These are phyloP conservation scores for Podaxis pistillaris DNA, from an alignment of 768 basidiomycete genomes.

Conservation along the genomic window DNA sequence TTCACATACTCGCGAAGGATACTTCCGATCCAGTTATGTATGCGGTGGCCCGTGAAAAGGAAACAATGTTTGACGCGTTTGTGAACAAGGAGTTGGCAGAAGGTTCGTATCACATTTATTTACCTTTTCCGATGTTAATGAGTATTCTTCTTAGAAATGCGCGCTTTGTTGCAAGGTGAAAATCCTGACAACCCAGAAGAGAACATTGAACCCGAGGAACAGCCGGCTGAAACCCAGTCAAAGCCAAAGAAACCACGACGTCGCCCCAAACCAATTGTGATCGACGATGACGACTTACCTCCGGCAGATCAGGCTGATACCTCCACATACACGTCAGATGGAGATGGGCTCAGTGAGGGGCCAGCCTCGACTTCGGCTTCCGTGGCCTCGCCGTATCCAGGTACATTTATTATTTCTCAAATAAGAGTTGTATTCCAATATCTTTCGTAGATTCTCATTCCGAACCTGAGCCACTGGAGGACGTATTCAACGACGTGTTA, in stretches of 20 bases:
- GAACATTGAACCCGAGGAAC: neutral
- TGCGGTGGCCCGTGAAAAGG: too few species aligned
- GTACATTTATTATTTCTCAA: neutral
- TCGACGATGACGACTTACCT: neutral
- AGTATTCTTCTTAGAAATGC: neutral
- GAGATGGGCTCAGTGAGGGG: neutral
- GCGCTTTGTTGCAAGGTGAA: neutral
- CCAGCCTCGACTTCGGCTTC: neutral
- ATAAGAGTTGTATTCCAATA: neutral
- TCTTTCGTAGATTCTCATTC: neutral
- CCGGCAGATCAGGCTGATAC: neutral
- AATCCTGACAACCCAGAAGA: neutral
- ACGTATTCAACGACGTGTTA: neutral
- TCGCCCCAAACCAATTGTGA: neutral
- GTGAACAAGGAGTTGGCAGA: neutral
- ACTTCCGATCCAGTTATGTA: neutral
- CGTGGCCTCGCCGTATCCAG: neutral
- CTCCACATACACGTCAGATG: neutral
- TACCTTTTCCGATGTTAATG: neutral
- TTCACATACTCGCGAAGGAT: neutral
- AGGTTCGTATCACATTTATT: neutral
- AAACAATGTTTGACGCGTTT: too few species aligned
- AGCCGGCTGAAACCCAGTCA: neutral
- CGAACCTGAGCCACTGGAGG: neutral
- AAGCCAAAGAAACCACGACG: neutral